Evolutionary conservation across 1,284 basidiomycete genomes (phyloP), one percentile per base, ranked within the genome.

Genomic region (Ustanciosporium gigantosporum): DNA sequence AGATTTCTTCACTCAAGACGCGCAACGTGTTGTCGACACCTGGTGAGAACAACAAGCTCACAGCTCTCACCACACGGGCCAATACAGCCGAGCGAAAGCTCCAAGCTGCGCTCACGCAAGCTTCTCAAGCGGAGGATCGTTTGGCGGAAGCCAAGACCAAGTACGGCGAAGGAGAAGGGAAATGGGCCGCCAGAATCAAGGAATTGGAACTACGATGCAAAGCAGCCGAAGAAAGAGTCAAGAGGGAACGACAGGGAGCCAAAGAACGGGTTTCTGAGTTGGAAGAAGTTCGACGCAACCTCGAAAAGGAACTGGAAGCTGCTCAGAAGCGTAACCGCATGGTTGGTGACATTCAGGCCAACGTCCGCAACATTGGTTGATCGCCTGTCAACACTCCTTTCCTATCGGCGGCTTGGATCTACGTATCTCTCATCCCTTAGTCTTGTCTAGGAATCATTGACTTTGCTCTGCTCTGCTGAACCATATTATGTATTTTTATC

Each of bases 231-330:
- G 94, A 98, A 82, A 88, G 88, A 78, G 86, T 93, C 66, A 98
- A 97, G 83, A 83, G 91, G 35, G 94, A 96, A 81, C 83, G 90
- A 59, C 92, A 96, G 73, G 94, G 94, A 3, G 87, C 88, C 29
- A 97, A 96, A 81, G 94, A 98, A 80, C 62, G 82, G 16, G 82
- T 83, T 2, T 57, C 69, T 13, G 81, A 83, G 66, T 64, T 84
- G 29, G 53, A 58, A 38, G 55, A 55, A 40, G 45, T 56, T 40
- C 25, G 47, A 19, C 27, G 44, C 25, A 60, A 50, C 46, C 24
- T 59, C 25, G 58, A 64, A 34, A 59, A 49, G 42, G 58, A 62
- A 13, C 38, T 67, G 15, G 52, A 67, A 17, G 59, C 49, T n/a
- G 64, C 58, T 3, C 43, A 31, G 4, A 50, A 51, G 41, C 31